Conservation (phyloP, 2,329 filamentous ascomycete genomes). For the Fusarium fracticaudum region DNA sequence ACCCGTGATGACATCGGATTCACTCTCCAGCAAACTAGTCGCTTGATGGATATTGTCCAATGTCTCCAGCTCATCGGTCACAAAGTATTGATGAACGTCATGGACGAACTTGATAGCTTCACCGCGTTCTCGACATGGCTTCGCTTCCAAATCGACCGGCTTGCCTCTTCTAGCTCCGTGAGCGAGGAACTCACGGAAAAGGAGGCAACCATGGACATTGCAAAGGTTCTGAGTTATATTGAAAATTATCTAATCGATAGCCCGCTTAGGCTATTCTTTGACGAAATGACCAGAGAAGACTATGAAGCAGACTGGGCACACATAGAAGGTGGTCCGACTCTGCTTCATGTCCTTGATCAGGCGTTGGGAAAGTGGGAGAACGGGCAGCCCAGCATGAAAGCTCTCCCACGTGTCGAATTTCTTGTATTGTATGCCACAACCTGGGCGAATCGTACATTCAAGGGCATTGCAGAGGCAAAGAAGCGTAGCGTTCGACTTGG, state of each 20-base stretch:
- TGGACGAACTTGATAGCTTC: conserved; percentile 83
- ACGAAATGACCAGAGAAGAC: conserved; percentile 59
- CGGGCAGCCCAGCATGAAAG: conserved; percentile 58
- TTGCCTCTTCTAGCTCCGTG: conserved; percentile 69
- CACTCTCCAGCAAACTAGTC: conserved; percentile 68
- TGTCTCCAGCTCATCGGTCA: conserved; percentile 81
- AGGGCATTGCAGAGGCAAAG: conserved; percentile 75
- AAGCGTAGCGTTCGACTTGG: conserved; percentile 75
- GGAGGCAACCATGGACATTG: conserved; percentile 78
- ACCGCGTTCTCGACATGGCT: conserved; percentile 84
- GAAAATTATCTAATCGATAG: conserved; percentile 74
- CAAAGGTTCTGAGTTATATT: conserved; percentile 80
- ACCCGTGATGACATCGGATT: conserved; percentile 73
- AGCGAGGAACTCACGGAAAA: conserved; percentile 80
- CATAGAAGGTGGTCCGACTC: conserved; percentile 54
- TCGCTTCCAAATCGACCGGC: conserved; percentile 81
- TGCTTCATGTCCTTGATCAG: conserved; percentile 60
- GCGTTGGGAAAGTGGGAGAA: conserved; percentile 59
- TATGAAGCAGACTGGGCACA: conserved; percentile 58
- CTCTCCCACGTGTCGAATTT: conserved; percentile 70
- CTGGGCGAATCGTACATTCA: conserved; percentile 70
- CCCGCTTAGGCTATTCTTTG: conserved; percentile 70
- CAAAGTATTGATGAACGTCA: conserved; percentile 74
- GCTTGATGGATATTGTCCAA: conserved; percentile 75
- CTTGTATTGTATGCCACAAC: conserved; percentile 66